A percentile compares a stretch with the other conserved stretches of the same genome.
Evolutionary conservation across 306 rosid genomes (phyloP).

Genomic region (Arachis hypogaea): DNA sequence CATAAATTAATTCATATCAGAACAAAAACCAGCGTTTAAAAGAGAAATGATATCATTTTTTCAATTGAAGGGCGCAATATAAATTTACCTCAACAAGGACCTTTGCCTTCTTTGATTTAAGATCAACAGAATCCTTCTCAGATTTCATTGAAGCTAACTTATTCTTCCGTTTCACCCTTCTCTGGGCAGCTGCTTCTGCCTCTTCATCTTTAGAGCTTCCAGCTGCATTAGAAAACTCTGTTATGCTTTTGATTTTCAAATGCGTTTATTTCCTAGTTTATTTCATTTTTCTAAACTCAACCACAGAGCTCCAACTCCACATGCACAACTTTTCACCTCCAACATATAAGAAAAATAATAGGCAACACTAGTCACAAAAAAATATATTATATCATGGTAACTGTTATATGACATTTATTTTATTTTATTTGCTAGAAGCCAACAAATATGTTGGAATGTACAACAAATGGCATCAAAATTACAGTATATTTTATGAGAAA

Average conservation of each 20-base stretch:
- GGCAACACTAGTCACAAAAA: not conserved
- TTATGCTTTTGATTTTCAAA: conserved; percentile 18
- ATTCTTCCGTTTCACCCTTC: conserved; percentile 49
- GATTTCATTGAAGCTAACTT: conserved; percentile 47
- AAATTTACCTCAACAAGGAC: too few relatives aligned
- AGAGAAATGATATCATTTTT: too few relatives aligned
- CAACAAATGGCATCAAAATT: not conserved
- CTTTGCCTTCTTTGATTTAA: too few relatives aligned
- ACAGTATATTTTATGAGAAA: not conserved
- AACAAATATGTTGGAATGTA: not conserved
- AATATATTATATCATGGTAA: not conserved
- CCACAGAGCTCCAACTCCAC: not conserved
- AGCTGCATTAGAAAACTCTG: conserved; percentile 47
- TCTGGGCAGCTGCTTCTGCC: conserved; percentile 47
- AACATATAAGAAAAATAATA: conserved; percentile 13
- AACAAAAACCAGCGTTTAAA: too few relatives aligned
- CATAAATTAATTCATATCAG: too few relatives aligned
- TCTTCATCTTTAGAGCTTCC: conserved; percentile 66
- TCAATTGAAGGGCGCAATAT: too few relatives aligned
- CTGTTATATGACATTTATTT: not conserved
- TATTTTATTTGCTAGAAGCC: too few relatives aligned
- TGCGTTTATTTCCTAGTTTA: not conserved
- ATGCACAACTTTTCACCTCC: not conserved
- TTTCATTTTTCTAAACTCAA: not conserved
- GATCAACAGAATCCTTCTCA: conserved; percentile 40